phyloP scores from a whole-genome alignment of 148 eudicot genomes.

The Rheum nobile region DNA sequence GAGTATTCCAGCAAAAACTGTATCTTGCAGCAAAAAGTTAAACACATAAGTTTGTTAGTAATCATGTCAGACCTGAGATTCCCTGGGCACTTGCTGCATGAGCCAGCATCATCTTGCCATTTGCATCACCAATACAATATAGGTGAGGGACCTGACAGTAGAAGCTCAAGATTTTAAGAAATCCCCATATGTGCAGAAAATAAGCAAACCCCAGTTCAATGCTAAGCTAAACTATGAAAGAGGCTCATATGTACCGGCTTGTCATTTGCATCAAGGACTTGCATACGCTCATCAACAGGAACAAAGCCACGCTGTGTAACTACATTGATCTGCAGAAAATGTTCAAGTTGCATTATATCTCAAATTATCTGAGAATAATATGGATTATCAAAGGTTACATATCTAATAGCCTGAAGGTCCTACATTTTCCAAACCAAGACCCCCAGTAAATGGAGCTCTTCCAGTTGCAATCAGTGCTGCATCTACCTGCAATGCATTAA shows the following conservation, averaged over 20 bases:
- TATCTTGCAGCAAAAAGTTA: background rate
- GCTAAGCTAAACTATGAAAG: background rate
- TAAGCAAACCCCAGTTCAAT: background rate
- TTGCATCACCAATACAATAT: slow-evolving; percentile 99
- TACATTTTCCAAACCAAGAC: slow-evolving; percentile 96
- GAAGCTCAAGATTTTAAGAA: background rate
- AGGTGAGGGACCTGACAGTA: slow-evolving; percentile 77
- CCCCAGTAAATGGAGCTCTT: slow-evolving; percentile 92
- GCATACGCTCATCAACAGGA: slow-evolving; percentile 97
- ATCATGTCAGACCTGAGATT: slow-evolving; percentile 47
- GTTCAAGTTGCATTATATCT: background rate
- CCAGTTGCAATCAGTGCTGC: slow-evolving; percentile 99
- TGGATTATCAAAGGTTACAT: background rate
- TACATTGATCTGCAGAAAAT: slow-evolving; percentile 63
- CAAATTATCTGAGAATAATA: background rate
- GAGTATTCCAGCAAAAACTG: background rate
- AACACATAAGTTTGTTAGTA: background rate
- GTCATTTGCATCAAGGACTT: slow-evolving; percentile 80
- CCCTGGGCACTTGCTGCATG: slow-evolving; percentile 99
- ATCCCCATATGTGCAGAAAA: background rate
- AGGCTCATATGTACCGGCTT: slow-evolving; percentile 34
- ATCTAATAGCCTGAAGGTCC: background rate
- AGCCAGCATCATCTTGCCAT: slow-evolving; percentile 99
- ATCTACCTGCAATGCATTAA: slow-evolving; percentile 52
- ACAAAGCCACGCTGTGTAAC: slow-evolving; percentile 89